Conservation (phyloP, 1,284 basidiomycete species). For the Agroathelia rolfsii region DNA sequence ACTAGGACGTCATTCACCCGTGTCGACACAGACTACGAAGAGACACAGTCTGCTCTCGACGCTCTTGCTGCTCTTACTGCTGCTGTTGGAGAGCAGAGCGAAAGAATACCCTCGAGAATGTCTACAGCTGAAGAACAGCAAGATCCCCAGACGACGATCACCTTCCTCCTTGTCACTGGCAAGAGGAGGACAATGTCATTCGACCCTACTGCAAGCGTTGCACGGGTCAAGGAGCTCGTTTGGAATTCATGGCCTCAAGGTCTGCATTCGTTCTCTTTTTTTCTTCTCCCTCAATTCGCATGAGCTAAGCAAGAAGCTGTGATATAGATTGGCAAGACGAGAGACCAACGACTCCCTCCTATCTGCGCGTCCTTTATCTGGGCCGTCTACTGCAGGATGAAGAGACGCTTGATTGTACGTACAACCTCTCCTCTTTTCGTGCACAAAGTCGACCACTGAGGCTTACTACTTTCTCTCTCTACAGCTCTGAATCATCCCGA, state of each 20-base stretch:
- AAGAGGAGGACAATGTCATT: conserved; percentile 66
- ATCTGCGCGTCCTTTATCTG: conserved; percentile 69
- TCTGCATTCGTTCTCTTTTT: conserved; percentile 16
- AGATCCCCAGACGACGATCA: conserved; percentile 62
- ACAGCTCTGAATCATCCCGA: too few species aligned
- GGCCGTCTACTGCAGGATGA: conserved; percentile 83
- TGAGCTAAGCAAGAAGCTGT: background rate
- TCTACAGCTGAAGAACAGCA: too few species aligned
- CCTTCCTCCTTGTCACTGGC: conserved; percentile 72
- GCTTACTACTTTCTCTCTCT: too few species aligned
- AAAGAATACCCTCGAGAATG: too few species aligned
- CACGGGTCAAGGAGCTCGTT: conserved; percentile 74
- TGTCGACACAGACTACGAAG: too few species aligned
- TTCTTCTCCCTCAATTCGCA: background rate
- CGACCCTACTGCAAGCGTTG: conserved; percentile 69
- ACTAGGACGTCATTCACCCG: too few species aligned
- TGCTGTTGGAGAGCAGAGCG: too few species aligned
- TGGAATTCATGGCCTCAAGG: conserved; percentile 80
- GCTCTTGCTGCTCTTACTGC: too few species aligned
- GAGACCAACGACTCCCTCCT: conserved; percentile 70
- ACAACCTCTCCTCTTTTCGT: conserved; percentile 7
- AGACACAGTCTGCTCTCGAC: too few species aligned
- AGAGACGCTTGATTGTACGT: conserved; percentile 63
- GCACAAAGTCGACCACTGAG: too few species aligned
- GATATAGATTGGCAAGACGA: conserved; percentile 69